Conservation (phyloP, 2,329 filamentous ascomycete genomes). For the Colletotrichum liriopes region DNA sequence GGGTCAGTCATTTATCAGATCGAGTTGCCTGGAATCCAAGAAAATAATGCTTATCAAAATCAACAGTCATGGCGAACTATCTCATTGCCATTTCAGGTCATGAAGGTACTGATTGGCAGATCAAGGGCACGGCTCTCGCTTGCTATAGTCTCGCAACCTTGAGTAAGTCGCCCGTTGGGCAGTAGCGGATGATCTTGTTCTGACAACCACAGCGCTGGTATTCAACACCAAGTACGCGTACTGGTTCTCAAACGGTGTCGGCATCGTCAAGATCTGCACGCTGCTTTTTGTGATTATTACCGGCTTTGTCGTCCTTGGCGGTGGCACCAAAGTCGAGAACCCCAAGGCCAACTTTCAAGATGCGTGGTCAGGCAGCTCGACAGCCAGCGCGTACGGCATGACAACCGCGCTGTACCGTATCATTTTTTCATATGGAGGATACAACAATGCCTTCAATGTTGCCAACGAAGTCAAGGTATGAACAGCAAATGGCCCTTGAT, state of each 20-base stretch:
- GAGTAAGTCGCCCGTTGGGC: constrained; percentile 30
- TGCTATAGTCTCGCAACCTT: constrained; percentile 69
- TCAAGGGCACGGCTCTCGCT: constrained; percentile 77
- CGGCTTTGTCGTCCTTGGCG: constrained; percentile 22
- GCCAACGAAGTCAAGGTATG: constrained; percentile 68
- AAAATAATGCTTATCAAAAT: neutral
- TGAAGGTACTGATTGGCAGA: constrained; percentile 71
- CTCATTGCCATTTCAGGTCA: constrained; percentile 70
- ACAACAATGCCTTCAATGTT: constrained; percentile 73
- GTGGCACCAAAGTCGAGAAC: constrained; percentile 47
- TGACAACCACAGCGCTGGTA: constrained; percentile 8
- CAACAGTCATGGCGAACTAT: constrained; percentile 73
- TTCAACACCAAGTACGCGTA: constrained; percentile 70
- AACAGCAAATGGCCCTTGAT: neutral
- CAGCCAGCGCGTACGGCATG: constrained; percentile 23
- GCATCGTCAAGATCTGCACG: constrained; percentile 69
- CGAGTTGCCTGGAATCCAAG: fast-evolving
- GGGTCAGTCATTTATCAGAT: neutral
- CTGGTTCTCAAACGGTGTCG: constrained; percentile 69
- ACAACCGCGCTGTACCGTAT: constrained; percentile 33
- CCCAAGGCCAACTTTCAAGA: constrained; percentile 55
- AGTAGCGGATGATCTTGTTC: neutral
- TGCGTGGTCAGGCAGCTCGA: constrained; percentile 33
- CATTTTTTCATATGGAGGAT: constrained; percentile 56
- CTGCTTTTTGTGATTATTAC: constrained; percentile 30